phyloP scores from a whole-genome alignment of 176 grass and related monocot species.

The Triticum timopheevii region DNA sequence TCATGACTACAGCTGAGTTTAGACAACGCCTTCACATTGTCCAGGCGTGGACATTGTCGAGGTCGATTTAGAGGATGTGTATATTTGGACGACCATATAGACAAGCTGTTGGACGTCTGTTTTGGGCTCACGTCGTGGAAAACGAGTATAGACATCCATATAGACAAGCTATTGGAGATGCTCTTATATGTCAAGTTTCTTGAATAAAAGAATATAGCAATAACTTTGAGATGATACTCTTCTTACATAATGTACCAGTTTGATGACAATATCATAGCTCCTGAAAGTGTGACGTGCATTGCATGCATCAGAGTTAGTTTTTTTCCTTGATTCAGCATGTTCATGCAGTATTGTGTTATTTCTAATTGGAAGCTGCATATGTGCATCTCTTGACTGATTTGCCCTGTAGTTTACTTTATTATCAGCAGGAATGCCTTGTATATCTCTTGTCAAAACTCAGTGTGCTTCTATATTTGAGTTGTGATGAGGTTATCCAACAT shows the following conservation, averaged over 20 bases:
- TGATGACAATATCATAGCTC: neutral
- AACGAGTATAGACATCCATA: too few species aligned
- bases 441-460: neutral
- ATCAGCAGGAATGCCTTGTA: neutral
- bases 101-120: too few species aligned
- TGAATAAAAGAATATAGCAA: neutral
- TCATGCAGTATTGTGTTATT: neutral
- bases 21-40: too few species aligned
- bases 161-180: too few species aligned
- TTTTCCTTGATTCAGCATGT: neutral
- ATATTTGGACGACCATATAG: too few species aligned
- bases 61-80: too few species aligned
- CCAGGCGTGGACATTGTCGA: too few species aligned
- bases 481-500: neutral
- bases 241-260: neutral
- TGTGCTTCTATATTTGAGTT: constrained; percentile 14
- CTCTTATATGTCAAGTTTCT: neutral
- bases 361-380: neutral
- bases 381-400: neutral
- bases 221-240: neutral
- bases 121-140: too few species aligned
- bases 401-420: neutral
- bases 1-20: too few species aligned
- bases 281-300: neutral
- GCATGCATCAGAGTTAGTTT: neutral